These are phyloP conservation scores for Amanita fuliginea DNA, from an alignment of 768 basidiomycete genomes.

Conservation along the genomic window DNA sequence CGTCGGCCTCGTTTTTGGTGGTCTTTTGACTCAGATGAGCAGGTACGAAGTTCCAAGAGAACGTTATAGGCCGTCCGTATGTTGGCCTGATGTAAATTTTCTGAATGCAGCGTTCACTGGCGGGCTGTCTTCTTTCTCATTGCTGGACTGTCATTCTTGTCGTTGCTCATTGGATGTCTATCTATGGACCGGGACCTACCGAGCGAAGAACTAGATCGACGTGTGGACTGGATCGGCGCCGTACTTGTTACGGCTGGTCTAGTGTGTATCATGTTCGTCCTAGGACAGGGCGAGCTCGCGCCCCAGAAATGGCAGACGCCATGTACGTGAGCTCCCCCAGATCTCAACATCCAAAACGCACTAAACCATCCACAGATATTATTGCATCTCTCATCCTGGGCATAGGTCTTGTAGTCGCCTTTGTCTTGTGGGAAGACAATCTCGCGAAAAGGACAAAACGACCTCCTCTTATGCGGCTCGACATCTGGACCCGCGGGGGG, in stretches of 20 bases:
- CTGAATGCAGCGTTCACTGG: background rate
- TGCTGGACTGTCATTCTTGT: conserved; percentile 42
- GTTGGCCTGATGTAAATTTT: no score
- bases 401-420: conserved; percentile 42
- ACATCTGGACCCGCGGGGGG: conserved; percentile 44
- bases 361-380: conserved; percentile 37
- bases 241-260: conserved; percentile 50
- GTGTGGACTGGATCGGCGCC: conserved; percentile 75
- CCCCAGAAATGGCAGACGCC: conserved; percentile 47
- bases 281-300: conserved; percentile 55
- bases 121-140: conserved; percentile 49
- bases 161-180: conserved; percentile 39
- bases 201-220: conserved; percentile 26
- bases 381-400: conserved; percentile 58
- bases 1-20: conserved; percentile 60
- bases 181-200: conserved; percentile 50
- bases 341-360: background rate
- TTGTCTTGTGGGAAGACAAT: conserved; percentile 56
- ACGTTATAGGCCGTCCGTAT: background rate
- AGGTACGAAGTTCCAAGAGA: conserved; percentile 16
- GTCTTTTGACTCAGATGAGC: conserved; percentile 53
- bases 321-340: conserved; percentile 11
- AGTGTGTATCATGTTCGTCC: conserved; percentile 60
- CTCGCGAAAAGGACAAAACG: conserved; percentile 30
- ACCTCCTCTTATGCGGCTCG: conserved; percentile 50